Evolutionary conservation across 257 asterid genomes (phyloP).

Genomic region (Dorcoceras hygrometricum): DNA sequence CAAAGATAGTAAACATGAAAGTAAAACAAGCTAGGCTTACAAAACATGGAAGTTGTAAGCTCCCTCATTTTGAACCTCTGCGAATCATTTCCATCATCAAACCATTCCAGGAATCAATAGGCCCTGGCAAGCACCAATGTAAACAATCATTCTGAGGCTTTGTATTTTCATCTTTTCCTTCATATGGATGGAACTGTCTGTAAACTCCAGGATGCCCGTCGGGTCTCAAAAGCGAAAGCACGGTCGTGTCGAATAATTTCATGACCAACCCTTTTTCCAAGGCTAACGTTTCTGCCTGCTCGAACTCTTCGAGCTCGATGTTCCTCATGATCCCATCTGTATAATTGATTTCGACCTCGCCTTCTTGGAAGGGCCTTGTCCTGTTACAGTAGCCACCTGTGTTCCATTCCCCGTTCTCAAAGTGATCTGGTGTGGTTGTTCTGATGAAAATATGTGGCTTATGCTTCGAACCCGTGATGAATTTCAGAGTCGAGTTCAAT

Average conservation of each 20-base stretch:
- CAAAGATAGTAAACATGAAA: too few relatives aligned
- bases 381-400: constrained; percentile 69
- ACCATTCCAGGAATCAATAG: constrained; percentile 93
- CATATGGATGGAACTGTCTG: constrained; percentile 62
- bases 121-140: constrained; percentile 98
- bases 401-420: constrained; percentile 75
- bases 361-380: constrained; percentile 50
- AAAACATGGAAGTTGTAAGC: neutral
- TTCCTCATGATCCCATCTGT: constrained; percentile 39
- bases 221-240: constrained; percentile 55
- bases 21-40: too few relatives aligned
- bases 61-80: neutral
- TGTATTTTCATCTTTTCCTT: constrained; percentile 39
- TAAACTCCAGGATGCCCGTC: constrained; percentile 86
- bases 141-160: constrained; percentile 80
- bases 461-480: constrained; percentile 32
- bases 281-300: constrained; percentile 28
- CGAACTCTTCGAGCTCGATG: constrained; percentile 57
- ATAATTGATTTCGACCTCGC: constrained; percentile 33
- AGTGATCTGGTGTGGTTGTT: constrained; percentile 66
- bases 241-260: constrained; percentile 50
- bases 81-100: constrained; percentile 63
- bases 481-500: constrained; percentile 40
- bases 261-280: constrained; percentile 22
- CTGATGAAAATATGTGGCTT: constrained; percentile 41